Percentiles rank a stretch among this genome's conserved stretches.
Evolutionary conservation across 768 basidiomycete genomes (phyloP).

Genomic region (Sarcomyxa edulis): DNA sequence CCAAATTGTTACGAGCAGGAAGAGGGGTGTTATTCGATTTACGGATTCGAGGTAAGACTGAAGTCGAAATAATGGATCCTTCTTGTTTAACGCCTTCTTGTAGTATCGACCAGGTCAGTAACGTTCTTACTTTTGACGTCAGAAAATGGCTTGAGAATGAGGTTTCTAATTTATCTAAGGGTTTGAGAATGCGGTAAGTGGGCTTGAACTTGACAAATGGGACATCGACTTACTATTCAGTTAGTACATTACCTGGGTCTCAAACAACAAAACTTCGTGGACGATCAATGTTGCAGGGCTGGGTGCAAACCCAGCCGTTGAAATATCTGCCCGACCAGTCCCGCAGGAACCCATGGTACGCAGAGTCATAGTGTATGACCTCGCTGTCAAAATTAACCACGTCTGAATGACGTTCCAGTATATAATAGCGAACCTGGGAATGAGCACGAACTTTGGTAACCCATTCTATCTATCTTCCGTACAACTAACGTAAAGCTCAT

Average conservation of each 20-base stretch:
- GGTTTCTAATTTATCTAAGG: no score
- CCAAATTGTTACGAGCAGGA: conserved; percentile 62
- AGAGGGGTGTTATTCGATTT: conserved; percentile 59
- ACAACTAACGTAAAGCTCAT: no score
- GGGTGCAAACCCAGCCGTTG: conserved; percentile 49
- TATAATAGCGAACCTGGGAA: conserved; percentile 76
- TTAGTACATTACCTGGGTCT: conserved; percentile 85
- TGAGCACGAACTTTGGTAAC: conserved; percentile 74
- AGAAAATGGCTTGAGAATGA: no score
- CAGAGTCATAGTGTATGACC: conserved; percentile 3
- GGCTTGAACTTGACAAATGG: no score
- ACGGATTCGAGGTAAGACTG: conserved; percentile 94
- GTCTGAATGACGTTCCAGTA: no score
- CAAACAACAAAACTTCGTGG: conserved; percentile 65
- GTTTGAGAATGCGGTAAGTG: conserved; percentile 57
- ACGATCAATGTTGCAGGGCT: conserved; percentile 67
- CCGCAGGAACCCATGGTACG: conserved; percentile 84
- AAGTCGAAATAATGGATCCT: no score
- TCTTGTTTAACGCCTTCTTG: no score
- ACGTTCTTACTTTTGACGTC: no score
- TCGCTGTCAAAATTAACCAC: no score
- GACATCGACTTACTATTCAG: no score
- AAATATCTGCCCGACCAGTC: conserved; percentile 65
- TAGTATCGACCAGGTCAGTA: conserved; percentile 43
- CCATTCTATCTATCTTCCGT: no score